These are phyloP conservation scores for Saitoella complicata DNA, from an alignment of 805 yeast genomes.

Conservation along the genomic window DNA sequence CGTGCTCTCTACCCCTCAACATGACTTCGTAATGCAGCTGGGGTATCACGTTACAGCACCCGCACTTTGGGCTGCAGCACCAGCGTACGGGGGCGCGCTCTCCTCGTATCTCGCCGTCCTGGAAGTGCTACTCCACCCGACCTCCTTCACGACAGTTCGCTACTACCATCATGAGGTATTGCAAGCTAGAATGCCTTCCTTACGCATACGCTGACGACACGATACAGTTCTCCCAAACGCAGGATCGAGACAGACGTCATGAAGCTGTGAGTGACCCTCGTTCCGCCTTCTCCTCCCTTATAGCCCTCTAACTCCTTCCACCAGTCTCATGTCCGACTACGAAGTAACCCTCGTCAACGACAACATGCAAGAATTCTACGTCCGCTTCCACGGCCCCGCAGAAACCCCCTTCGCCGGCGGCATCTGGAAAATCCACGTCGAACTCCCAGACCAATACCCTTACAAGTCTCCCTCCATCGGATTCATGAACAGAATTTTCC, in stretches of 20 bases:
- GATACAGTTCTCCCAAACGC: constrained; percentile 43
- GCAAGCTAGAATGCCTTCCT: too few relatives aligned
- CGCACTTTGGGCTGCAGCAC: too few relatives aligned
- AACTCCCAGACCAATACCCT: constrained; percentile 88
- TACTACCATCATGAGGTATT: too few relatives aligned
- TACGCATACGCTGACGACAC: too few relatives aligned
- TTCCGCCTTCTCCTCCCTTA: background rate
- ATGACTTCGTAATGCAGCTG: too few relatives aligned
- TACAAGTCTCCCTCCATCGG: constrained; percentile 93
- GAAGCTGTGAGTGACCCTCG: constrained; percentile 52
- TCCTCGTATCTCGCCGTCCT: too few relatives aligned
- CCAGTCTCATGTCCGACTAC: constrained; percentile 75
- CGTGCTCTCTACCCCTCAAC: too few relatives aligned
- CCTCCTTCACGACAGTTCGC: too few relatives aligned
- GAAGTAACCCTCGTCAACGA: constrained; percentile 74
- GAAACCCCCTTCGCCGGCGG: constrained; percentile 86
- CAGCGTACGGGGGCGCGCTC: too few relatives aligned
- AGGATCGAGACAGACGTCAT: constrained; percentile 89
- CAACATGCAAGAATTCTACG: constrained; percentile 72
- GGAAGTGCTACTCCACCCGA: too few relatives aligned
- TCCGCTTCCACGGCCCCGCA: constrained; percentile 70
- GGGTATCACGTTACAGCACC: too few relatives aligned
- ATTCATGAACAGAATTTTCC: constrained; percentile 76
- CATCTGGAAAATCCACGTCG: constrained; percentile 79
- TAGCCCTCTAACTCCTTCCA: constrained; percentile 1